A percentile compares a stretch with the other conserved stretches of the same genome.
Evolutionary conservation across 129 eudicot genomes (phyloP).

Genomic region (Flaveria trinervia): DNA sequence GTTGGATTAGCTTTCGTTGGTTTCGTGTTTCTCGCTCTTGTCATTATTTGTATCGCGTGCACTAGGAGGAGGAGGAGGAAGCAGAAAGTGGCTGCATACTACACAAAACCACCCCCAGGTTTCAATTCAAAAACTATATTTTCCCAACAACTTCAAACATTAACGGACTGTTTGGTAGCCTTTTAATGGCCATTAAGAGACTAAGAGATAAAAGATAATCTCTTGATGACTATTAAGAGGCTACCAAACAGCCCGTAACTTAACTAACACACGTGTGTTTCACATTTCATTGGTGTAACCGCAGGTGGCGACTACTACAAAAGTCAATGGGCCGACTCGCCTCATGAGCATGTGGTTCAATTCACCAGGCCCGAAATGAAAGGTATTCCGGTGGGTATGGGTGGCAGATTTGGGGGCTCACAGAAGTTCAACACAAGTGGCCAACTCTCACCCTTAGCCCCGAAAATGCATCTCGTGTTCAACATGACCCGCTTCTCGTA

Average conservation of each 20-base stretch:
- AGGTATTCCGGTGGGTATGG: constrained; percentile 34
- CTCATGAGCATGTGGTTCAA: constrained; percentile 42
- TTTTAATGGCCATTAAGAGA: no score
- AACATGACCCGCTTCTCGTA: constrained; percentile 52
- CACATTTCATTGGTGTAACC: constrained; percentile 5
- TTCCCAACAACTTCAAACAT: neutral
- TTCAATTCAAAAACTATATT: neutral
- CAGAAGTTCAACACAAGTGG: constrained; percentile 24
- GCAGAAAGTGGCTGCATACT: constrained; percentile 24
- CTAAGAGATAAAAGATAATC: no score
- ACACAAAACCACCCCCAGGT: constrained; percentile 49
- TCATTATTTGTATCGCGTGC: constrained; percentile 31
- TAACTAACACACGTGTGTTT: neutral
- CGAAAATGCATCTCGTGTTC: constrained; percentile 38
- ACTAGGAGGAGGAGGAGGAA: constrained; percentile 30
- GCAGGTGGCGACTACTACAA: constrained; percentile 40
- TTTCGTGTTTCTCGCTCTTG: constrained; percentile 31
- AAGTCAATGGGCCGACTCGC: neutral
- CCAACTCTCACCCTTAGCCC: constrained; percentile 20
- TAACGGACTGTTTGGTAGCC: no score
- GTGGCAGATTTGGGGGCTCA: constrained; percentile 38
- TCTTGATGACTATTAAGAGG: no score
- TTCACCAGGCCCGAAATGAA: constrained; percentile 35
- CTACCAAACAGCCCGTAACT: no score
- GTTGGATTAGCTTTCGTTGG: constrained; percentile 35